Evolutionary conservation across 2,329 filamentous ascomycete genomes (phyloP).

Genomic region (Sclerotinia spermophila): DNA sequence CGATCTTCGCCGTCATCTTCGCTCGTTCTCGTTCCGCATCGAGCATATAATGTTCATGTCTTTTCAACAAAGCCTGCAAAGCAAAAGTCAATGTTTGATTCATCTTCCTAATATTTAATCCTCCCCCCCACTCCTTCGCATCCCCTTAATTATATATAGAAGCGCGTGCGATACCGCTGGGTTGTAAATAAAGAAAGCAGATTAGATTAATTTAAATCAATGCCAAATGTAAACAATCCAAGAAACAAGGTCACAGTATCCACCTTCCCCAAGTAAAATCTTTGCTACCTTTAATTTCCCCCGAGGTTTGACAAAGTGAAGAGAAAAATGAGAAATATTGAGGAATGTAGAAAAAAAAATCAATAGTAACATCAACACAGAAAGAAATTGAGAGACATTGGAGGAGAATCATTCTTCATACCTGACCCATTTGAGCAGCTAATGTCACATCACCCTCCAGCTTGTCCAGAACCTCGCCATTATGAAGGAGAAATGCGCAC

Average conservation of each 20-base stretch:
- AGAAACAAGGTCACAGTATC: constrained; percentile 5
- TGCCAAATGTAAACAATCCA: background rate
- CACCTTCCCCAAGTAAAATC: constrained; percentile 7
- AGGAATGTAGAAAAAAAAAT: constrained; percentile 15
- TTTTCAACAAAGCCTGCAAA: constrained; percentile 80
- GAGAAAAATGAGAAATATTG: background rate
- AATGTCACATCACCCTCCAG: constrained; percentile 85
- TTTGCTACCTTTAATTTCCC: constrained; percentile 15
- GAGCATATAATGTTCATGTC: constrained; percentile 92
- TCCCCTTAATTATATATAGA: constrained; percentile 11
- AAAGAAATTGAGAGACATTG: constrained; percentile 26
- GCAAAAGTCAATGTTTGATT: constrained; percentile 62
- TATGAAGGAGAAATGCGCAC: constrained; percentile 79
- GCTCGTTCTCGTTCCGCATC: constrained; percentile 82
- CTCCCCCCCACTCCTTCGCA: background rate
- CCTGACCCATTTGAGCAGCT: constrained; percentile 87
- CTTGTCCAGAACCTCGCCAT: constrained; percentile 70
- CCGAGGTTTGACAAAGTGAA: background rate
- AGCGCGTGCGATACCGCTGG: constrained; percentile 11
- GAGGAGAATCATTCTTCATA: constrained; percentile 61
- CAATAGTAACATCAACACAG: constrained; percentile 23
- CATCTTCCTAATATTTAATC: constrained; percentile 22
- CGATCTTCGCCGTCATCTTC: constrained; percentile 22
- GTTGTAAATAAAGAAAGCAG: constrained; percentile 11
- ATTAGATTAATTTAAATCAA: constrained; percentile 16